Evolutionary conservation across 2,329 filamentous ascomycete genomes (phyloP).

Genomic region (Aspergillus tamarii): DNA sequence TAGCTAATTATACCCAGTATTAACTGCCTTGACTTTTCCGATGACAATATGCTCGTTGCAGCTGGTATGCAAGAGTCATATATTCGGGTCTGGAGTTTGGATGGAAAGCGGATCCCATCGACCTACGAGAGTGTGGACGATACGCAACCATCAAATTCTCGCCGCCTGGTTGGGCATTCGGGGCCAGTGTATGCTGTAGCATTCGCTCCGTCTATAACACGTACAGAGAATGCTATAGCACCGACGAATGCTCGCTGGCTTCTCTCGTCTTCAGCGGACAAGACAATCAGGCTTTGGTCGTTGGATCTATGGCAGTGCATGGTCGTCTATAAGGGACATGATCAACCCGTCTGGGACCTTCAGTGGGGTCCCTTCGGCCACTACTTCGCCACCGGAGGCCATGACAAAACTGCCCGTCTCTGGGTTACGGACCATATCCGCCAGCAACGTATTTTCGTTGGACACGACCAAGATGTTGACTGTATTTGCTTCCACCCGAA

Average conservation of each 20-base stretch:
- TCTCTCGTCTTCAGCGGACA: constrained; percentile 84
- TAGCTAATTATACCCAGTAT: constrained; percentile 57
- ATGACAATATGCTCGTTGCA: constrained; percentile 84
- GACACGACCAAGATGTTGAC: constrained; percentile 92
- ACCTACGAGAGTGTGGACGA: constrained; percentile 62
- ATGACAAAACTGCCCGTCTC: constrained; percentile 86
- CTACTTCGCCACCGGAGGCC: constrained; percentile 86
- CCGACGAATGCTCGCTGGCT: constrained; percentile 72
- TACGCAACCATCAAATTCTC: constrained; percentile 71
- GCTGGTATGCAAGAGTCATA: constrained; percentile 92
- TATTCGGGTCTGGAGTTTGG: constrained; percentile 89
- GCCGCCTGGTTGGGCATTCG: constrained; percentile 80
- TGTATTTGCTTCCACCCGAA: constrained; percentile 94
- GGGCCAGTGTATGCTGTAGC: constrained; percentile 86
- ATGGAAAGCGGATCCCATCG: constrained; percentile 78
- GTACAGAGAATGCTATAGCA: constrained; percentile 53
- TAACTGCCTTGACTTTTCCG: constrained; percentile 93
- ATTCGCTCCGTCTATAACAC: constrained; percentile 73
- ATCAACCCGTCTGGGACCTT: constrained; percentile 84
- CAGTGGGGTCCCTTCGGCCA: constrained; percentile 91
- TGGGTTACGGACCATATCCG: constrained; percentile 95
- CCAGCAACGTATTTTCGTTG: constrained; percentile 82
- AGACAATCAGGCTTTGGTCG: constrained; percentile 89
- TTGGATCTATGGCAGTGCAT: constrained; percentile 89
- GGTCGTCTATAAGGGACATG: constrained; percentile 91